Base-by-base conservation (phyloP, 805 yeast genomes). In the Scheffersomyces spartinae region DNA sequence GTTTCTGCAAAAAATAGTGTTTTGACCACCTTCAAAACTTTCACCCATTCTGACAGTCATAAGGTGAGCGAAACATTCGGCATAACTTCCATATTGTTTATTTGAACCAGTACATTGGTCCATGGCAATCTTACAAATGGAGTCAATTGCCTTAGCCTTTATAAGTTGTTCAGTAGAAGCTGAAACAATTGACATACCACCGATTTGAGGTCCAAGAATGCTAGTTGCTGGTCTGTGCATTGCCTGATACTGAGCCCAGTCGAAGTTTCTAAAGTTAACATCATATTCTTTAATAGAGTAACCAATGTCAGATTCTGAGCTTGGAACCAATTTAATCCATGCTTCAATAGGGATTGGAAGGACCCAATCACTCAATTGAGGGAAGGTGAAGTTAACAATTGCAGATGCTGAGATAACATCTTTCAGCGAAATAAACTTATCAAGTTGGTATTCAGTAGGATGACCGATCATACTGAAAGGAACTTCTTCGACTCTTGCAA, bases 21-120 rank as follows among this genome's bases (percentile, higher is more conserved):
- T 26, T 32, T 39, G 36, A 11, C 45, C 45, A 30, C 48, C 48
- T 30, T 43, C 47, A 28, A 25, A 29, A 16, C 36, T 32, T 17
- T 20, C 18, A 11, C 48, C 48, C 23, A 43, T 27, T 14, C 34
- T 27, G 9, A 23, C 26, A 5, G 11, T 6, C 7, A 17, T 26
- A 22, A 37, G 23, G 20, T 18, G 33, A 1, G 27, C 26, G 4
- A 28, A 15, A 29, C 43, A 42, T 6, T 17, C 39, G 7, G 33
- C 32, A 15, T 20, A 24, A 4, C 30, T 22, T 11, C 19, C 20
- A 22, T 38, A 42, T 21, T 42, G 43, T 20, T 26, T 30, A 27
- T 30, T 30, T 2, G 24, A 28, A 11, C 39, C 40, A n/a, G 20
- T 26, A 26, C 47, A 42, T 29, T 38, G 34, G 3, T 25, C 17